Base-by-base conservation (phyloP, 305 asterid genomes). In the Rubia peregrina region DNA sequence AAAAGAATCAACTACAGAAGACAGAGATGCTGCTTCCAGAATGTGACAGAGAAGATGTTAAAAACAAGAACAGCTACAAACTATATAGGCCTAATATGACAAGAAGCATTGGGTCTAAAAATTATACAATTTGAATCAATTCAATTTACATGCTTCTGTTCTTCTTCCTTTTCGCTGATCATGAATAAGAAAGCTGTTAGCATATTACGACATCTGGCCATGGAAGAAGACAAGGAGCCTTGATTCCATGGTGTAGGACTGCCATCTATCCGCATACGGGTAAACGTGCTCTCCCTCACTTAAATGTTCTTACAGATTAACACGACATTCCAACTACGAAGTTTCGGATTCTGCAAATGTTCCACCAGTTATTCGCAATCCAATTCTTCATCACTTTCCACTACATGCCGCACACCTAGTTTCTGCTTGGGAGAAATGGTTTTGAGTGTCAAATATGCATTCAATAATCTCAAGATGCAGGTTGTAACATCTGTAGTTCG, bases 371-470 rank as follows among this genome's bases (percentile, higher is more conserved):
- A 49, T 1, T 17, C 60, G 33, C 71, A 24, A 55, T 64, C 67
- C 51, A 56, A 56, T 36, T 64, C 74, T 56, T 75, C 74, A 33
- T 64, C 33, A 7, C 68, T 33, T 64, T 51, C 68, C 9, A 6
- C 71, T 10, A 42, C 30, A 62, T 61, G 48, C 7, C 33, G 62
- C 72, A 44, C 67, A 26, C 75, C 71, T 22, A 70, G 71, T 64
- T 75, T 70, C 79, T 75, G 75, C 5, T 53, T 46, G 2, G 61
- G 24, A 51, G 49, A 36, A 17, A 38, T 21, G 24, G n/a, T 49
- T 36, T 41, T 21, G 26, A 7, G 42, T 33, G 71, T 65, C 13
- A 40, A 16, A 73, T 56, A 19, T 43, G 26, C 53, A 60, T 14
- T 11, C 22, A 51, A 21, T 5, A 16, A 51, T 51, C 57, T 51